Conservation (phyloP, 2,329 filamentous ascomycete genomes). For the Juglanconis oblonga region DNA sequence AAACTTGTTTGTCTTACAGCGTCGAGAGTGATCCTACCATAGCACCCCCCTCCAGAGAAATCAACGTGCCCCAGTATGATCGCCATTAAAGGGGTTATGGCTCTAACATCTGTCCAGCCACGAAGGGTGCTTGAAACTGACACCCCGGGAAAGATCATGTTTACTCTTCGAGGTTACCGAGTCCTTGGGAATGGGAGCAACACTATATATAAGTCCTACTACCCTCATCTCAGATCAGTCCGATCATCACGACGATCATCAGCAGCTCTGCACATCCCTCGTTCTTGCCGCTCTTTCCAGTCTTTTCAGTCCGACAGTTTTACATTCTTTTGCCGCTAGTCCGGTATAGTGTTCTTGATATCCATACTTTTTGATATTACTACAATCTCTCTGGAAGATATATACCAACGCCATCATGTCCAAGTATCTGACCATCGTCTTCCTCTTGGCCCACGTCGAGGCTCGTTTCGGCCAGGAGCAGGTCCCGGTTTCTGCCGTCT, state of each 20-base stretch:
- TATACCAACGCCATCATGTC: slow-evolving; percentile 1
- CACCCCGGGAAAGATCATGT: slow-evolving; percentile 1
- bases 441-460: slow-evolving; percentile 36
- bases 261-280: neutral
- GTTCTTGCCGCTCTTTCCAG: neutral
- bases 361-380: neutral
- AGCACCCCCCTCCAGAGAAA: neutral
- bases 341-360: slow-evolving; percentile 5
- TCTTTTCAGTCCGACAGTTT: slow-evolving; percentile 5
- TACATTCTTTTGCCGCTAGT: slow-evolving; percentile 16
- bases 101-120: neutral
- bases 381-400: slow-evolving; percentile 1
- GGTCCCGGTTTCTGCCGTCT: slow-evolving; percentile 51
- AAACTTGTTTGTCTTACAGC: neutral
- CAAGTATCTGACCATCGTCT: slow-evolving; percentile 30
- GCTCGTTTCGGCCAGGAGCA: slow-evolving; percentile 64
- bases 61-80: slow-evolving; percentile 7
- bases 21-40: neutral
- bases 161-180: neutral
- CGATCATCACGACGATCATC: neutral
- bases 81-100: slow-evolving; percentile 15
- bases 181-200: neutral
- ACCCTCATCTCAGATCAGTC: neutral
- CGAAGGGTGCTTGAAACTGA: slow-evolving; percentile 1
- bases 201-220: slow-evolving; percentile 3